Evolutionary conservation across 2,329 filamentous ascomycete species (phyloP), one percentile per base, ranked within the genome.

Genomic region (Sporothrix phasma): DNA sequence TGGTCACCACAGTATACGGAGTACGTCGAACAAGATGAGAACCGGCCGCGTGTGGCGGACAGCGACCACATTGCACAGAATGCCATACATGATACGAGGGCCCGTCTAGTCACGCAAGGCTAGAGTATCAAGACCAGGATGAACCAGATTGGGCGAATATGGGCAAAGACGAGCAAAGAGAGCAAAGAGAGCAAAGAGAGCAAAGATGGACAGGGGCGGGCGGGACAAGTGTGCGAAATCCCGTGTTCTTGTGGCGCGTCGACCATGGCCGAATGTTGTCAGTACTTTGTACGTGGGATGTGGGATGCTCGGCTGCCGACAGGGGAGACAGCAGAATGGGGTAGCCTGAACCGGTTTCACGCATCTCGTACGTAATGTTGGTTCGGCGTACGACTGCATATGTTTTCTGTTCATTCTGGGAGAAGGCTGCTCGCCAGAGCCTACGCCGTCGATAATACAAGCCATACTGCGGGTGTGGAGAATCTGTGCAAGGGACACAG

Each of bases 301-400:
- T 34, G 26, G 47, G 47, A 53, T 53, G 47, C 46, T 49, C 46
- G 46, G 46, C 22, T 49, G 22, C 26, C 19, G 47, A 34, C 47
- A 53, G 47, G 47, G 47, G 47, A 29, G 2, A 31, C 1, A 39
- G 31, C 22, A 8, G 13, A 43, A 26, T 37, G 54, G 54, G 54
- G 54, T 24, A 31, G 37, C 39, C 17, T 59, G 54, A 31, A 43
- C 54, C 39, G 54, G 54, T 59, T 59, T 59, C 54, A 59, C 39
- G 39, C 45, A 59, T 59, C 29, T 31, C 37, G 24, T 59, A 43
- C 54, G 54, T 45, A 59, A 11, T 11, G n/a, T n/a, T n/a, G n/a
- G n/a, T n/a, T n/a, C n/a, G n/a, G 13, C 34, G 34, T 37, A 10
- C 13, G 10, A 37, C 13, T 37, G 10, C 34, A 37, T 37, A 37